Conservation (phyloP, 208 protist species). For the Leishmania martiniquensis region DNA sequence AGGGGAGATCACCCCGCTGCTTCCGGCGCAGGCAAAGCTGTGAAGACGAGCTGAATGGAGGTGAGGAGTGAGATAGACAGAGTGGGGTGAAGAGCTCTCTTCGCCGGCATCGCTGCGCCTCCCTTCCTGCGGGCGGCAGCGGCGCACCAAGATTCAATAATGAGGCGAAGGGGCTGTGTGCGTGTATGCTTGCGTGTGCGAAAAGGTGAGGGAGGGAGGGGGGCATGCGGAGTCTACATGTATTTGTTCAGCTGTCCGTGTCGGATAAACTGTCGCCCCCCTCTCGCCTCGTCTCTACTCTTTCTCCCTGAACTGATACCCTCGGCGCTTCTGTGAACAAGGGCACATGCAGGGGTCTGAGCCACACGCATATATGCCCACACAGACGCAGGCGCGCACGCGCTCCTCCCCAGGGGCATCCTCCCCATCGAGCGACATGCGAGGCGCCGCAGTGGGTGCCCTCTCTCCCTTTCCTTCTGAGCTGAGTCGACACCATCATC, state of each 20-base stretch:
- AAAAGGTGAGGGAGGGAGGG: not conserved
- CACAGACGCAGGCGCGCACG: not conserved
- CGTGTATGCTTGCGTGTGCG: not conserved
- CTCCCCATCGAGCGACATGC: not conserved
- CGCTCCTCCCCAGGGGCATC: not conserved
- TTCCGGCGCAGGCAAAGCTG: not conserved
- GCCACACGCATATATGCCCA: not conserved
- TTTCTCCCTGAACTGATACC: not conserved
- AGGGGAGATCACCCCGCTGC: constrained; percentile 58
- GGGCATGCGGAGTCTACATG: not conserved
- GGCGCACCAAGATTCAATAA: not conserved
- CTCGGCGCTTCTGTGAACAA: not conserved
- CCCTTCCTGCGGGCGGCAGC: not conserved
- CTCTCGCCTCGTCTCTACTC: not conserved
- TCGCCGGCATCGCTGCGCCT: not conserved
- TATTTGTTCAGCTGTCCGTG: not conserved
- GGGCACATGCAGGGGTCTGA: not conserved
- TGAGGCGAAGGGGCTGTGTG: not conserved
- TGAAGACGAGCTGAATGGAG: not conserved
- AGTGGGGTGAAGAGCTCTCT: no score
- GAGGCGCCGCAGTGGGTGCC: not conserved
- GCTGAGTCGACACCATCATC: not conserved
- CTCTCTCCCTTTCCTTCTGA: not conserved
- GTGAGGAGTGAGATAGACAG: not conserved
- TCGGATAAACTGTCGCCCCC: not conserved